Conservation (phyloP, 2,329 filamentous ascomycete species). For the Fusarium metavorans region DNA sequence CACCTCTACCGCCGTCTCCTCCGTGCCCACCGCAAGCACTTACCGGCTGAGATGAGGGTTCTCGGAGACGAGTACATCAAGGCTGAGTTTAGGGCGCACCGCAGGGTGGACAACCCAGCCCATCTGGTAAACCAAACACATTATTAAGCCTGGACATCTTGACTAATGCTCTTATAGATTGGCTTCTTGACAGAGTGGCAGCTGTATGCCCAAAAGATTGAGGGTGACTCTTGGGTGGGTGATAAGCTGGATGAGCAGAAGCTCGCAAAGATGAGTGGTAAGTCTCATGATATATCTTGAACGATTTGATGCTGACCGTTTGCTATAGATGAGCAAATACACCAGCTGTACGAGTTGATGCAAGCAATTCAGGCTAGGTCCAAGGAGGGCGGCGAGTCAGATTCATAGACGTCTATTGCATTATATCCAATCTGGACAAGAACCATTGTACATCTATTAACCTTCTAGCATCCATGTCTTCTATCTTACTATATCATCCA, state of each 20-base stretch:
- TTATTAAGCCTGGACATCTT: not conserved
- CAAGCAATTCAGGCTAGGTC: constrained; percentile 72
- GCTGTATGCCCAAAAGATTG: constrained; percentile 90
- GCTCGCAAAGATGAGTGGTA: constrained; percentile 94
- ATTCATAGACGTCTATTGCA: constrained; percentile 35
- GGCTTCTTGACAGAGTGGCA: constrained; percentile 98
- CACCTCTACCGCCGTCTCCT: constrained; percentile 90
- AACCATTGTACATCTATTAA: constrained; percentile 26
- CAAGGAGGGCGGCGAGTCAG: constrained; percentile 41
- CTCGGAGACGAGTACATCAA: constrained; percentile 95
- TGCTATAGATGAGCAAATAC: constrained; percentile 84
- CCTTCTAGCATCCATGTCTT: constrained; percentile 2
- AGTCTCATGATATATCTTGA: constrained; percentile 43
- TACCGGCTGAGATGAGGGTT: constrained; percentile 80
- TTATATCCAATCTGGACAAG: constrained; percentile 27
- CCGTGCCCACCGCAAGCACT: constrained; percentile 83
- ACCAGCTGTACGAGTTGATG: constrained; percentile 95
- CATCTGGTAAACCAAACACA: constrained; percentile 76
- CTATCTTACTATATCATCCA: constrained; percentile 17
- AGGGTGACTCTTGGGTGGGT: constrained; percentile 87
- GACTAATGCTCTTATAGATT: constrained; percentile 67
- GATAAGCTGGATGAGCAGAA: constrained; percentile 86
- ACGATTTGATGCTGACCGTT: constrained; percentile 10
- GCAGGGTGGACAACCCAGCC: constrained; percentile 86
- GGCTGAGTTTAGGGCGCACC: constrained; percentile 88